phyloP scores from a whole-genome alignment of 345 rosid species.

The Turnera subulata region DNA sequence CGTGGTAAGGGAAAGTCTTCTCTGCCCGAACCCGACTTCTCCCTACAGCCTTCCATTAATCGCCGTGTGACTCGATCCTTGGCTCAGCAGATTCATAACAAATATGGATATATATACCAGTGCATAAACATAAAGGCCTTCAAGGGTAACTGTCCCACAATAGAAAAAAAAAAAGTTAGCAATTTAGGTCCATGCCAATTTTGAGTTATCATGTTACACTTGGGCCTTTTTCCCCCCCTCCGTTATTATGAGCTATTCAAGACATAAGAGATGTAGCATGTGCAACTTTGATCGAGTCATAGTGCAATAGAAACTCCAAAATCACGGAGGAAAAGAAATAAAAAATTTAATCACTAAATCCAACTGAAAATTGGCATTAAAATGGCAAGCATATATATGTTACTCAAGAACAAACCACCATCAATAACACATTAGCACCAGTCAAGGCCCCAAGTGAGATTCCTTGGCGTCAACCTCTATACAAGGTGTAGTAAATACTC shows the following conservation, averaged over 20 bases:
- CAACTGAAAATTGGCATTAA: background rate
- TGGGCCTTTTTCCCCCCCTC: too few relatives aligned
- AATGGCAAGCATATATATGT: slow-evolving; percentile 9
- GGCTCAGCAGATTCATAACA: too few relatives aligned
- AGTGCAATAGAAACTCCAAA: too few relatives aligned
- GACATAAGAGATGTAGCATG: background rate
- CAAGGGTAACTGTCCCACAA: background rate
- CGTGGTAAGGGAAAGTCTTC: too few relatives aligned
- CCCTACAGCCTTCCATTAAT: too few relatives aligned
- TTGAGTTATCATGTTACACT: too few relatives aligned
- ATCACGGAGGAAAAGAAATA: too few relatives aligned
- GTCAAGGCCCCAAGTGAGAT: slow-evolving; percentile 15
- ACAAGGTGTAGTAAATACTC: slow-evolving; percentile 22
- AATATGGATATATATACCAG: too few relatives aligned
- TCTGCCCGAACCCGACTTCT: too few relatives aligned
- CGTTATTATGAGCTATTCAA: background rate
- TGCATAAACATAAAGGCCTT: background rate
- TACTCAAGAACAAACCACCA: slow-evolving; percentile 9
- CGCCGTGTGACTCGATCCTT: too few relatives aligned
- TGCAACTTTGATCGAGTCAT: background rate
- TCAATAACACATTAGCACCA: slow-evolving; percentile 18
- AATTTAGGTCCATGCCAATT: too few relatives aligned
- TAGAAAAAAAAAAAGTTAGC: too few relatives aligned
- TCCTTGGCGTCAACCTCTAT: slow-evolving; percentile 21
- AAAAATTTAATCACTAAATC: background rate